A percentile compares a stretch with the other conserved stretches of the same genome.
Evolutionary conservation across 306 rosid species (phyloP).

Genomic region (Heteromeles arbutifolia): DNA sequence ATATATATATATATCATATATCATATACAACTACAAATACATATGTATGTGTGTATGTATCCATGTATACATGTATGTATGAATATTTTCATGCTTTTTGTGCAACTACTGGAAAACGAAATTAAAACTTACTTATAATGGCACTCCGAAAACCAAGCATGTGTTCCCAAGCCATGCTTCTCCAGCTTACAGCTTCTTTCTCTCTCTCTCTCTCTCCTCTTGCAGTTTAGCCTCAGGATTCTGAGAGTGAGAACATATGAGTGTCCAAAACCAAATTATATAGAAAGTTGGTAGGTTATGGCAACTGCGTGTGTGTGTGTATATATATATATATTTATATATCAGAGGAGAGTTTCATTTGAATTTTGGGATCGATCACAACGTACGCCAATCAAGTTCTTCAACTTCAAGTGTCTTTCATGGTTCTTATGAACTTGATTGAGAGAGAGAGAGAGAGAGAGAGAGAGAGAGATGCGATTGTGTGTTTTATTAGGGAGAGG

Average conservation of each 20-base stretch:
- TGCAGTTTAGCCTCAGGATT: not conserved
- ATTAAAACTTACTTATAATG: slow-evolving; percentile 32
- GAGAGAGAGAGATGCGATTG: not conserved
- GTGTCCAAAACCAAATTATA: too few relatives aligned
- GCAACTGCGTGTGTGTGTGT: too few relatives aligned
- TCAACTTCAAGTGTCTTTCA: not conserved
- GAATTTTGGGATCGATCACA: not conserved
- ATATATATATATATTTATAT: not conserved
- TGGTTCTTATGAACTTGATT: not conserved
- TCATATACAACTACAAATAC: too few relatives aligned
- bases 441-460: not conserved
- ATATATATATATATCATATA: too few relatives aligned
- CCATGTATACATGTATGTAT: too few relatives aligned
- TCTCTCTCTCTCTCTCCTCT: slow-evolving; percentile 1
- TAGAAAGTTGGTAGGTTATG: too few relatives aligned
- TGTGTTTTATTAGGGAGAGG: not conserved
- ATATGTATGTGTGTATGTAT: too few relatives aligned
- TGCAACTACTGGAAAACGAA: not conserved
- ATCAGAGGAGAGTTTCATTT: not conserved
- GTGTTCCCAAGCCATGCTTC: slow-evolving; percentile 41
- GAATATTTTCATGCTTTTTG: not conserved
- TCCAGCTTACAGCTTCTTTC: slow-evolving; percentile 16
- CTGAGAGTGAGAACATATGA: not conserved
- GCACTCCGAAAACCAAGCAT: slow-evolving; percentile 14
- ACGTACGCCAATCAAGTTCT: not conserved